Conservation (phyloP, 305 asterid species). For the Nicotiana rustica region DNA sequence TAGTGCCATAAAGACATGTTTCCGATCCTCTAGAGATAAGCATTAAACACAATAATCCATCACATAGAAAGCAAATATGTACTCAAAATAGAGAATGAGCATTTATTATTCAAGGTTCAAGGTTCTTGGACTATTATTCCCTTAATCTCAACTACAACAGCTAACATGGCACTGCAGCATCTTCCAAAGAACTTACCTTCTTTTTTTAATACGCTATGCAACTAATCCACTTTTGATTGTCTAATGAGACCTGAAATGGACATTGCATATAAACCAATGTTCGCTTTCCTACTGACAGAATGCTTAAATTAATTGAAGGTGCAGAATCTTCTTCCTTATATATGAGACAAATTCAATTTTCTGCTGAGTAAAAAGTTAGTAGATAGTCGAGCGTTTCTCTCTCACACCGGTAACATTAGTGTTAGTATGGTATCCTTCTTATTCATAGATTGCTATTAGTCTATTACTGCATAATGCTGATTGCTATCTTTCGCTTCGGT, state of each 20-base stretch:
- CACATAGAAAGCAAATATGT: not conserved
- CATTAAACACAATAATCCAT: not conserved
- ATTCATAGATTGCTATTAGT: no score
- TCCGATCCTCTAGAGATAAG: conserved; percentile 1
- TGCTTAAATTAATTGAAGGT: not conserved
- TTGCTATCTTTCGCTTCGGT: no score
- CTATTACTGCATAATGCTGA: no score
- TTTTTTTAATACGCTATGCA: not conserved
- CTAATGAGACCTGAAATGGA: not conserved
- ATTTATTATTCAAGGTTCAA: not conserved
- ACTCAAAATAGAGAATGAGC: not conserved
- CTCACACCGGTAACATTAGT: no score
- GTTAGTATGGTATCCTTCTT: no score
- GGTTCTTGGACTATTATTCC: not conserved
- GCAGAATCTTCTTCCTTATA: not conserved
- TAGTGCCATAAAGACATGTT: not conserved
- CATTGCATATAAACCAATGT: not conserved
- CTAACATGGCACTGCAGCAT: not conserved
- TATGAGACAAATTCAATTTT: not conserved
- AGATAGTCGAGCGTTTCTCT: no score
- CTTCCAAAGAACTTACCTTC: not conserved
- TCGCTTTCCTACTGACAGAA: not conserved
- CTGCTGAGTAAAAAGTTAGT: no score
- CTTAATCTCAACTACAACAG: not conserved
- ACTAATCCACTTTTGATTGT: not conserved